Evolutionary conservation across 2,329 filamentous ascomycete genomes (phyloP).

Genomic region (Lachnellula arida): DNA sequence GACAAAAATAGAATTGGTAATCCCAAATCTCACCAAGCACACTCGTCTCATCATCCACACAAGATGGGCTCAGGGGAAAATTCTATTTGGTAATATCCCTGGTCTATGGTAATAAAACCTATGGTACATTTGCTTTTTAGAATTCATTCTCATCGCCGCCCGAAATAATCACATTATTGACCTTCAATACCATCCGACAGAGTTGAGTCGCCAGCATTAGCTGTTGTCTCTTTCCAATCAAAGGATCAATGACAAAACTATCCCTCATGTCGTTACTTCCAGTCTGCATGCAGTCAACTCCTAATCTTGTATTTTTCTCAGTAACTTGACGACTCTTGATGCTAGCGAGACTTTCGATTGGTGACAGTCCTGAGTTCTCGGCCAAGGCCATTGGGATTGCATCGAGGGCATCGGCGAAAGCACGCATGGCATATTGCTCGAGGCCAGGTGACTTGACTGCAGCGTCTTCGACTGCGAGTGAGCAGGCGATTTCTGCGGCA

Average conservation of each 20-base stretch:
- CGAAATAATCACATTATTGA: constrained; percentile 93
- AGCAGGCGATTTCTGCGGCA: constrained; percentile 95
- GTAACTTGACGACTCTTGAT: constrained; percentile 97
- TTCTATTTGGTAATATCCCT: constrained; percentile 14
- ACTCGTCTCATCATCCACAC: neutral
- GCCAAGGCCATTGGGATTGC: constrained; percentile 91
- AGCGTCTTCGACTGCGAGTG: constrained; percentile 89
- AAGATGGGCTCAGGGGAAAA: neutral
- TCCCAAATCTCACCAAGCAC: neutral
- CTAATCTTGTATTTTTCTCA: constrained; percentile 71
- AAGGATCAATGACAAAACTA: constrained; percentile 94
- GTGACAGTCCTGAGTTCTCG: constrained; percentile 94
- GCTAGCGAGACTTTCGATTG: constrained; percentile 89
- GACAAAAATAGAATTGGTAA: neutral
- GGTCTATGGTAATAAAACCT: constrained; percentile 22
- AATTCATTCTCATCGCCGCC: constrained; percentile 85
- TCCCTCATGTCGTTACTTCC: constrained; percentile 97
- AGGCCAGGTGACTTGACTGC: constrained; percentile 94
- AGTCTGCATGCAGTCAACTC: constrained; percentile 96
- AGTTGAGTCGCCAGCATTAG: constrained; percentile 93
- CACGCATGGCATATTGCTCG: constrained; percentile 98
- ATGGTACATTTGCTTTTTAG: constrained; percentile 43
- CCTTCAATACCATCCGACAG: constrained; percentile 96
- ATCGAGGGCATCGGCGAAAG: constrained; percentile 92
- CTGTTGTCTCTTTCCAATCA: constrained; percentile 98